Conservation (phyloP, 192 early-diverging fungal species). For the Geranomyces michiganensis region DNA sequence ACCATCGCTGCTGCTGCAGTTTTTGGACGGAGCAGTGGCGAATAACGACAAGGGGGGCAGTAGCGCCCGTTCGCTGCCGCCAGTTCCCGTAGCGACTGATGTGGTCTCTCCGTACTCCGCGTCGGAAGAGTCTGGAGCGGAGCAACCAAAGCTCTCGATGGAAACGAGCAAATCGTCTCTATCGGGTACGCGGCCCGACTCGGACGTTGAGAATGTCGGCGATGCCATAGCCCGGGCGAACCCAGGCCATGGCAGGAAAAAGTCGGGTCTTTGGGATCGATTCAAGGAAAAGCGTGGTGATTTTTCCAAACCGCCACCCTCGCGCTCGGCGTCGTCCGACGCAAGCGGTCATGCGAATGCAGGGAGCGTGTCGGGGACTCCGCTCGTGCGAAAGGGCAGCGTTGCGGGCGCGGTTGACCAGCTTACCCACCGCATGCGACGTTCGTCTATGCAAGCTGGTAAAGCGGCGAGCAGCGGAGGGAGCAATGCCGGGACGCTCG, state of each 20-base stretch:
- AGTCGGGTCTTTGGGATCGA: slow-evolving; percentile 21
- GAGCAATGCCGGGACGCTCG: slow-evolving; percentile 5
- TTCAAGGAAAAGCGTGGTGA: slow-evolving; percentile 8
- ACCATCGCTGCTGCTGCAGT: slow-evolving; percentile 4
- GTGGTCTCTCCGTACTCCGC: too few relatives aligned
- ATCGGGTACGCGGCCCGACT: not conserved
- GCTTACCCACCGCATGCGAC: not conserved
- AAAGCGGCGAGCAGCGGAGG: not conserved
- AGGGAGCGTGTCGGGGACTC: not conserved
- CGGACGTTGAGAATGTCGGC: not conserved
- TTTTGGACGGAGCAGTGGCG: not conserved
- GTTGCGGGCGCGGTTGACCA: slow-evolving; percentile 19
- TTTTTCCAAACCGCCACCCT: not conserved
- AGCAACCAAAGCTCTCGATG: not conserved
- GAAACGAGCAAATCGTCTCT: slow-evolving; percentile 5
- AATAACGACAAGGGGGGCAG: not conserved
- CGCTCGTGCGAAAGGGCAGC: slow-evolving; percentile 8
- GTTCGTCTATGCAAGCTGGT: not conserved
- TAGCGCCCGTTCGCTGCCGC: not conserved
- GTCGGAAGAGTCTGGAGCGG: not conserved
- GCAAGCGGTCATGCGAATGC: too few relatives aligned
- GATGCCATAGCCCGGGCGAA: not conserved
- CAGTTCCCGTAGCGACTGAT: not conserved
- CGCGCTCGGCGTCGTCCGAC: not conserved
- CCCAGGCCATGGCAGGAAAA: slow-evolving; percentile 10